Evolutionary conservation across 169 alveolate species (phyloP).

Genomic region (Cryptosporidium sp.): DNA sequence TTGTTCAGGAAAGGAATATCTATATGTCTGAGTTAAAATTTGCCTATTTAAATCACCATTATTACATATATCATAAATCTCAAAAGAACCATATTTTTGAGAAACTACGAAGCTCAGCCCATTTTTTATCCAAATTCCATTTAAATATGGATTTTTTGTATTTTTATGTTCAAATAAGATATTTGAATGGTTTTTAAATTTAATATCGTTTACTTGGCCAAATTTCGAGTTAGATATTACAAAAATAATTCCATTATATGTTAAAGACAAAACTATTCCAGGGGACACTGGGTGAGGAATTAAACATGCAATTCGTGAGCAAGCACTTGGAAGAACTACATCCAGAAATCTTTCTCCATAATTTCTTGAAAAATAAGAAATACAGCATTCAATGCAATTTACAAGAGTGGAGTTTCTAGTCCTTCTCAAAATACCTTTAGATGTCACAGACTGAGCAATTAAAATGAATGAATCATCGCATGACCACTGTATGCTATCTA

Average conservation of each 20-base stretch:
- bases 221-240: conserved; percentile 5
- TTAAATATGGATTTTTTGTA: conserved; percentile 60
- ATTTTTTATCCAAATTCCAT: conserved; percentile 46
- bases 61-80: conserved; percentile 42
- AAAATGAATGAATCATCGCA: conserved; percentile 58
- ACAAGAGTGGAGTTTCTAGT: conserved; percentile 21
- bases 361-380: conserved; percentile 58
- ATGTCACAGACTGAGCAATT: conserved; percentile 49
- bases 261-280: conserved; percentile 17
- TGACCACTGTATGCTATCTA: conserved; percentile 67
- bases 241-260: conserved; percentile 50
- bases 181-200: neutral
- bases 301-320: conserved; percentile 36
- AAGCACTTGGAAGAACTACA: conserved; percentile 63
- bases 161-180: conserved; percentile 31
- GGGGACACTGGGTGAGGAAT: conserved; percentile 45
- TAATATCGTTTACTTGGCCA: neutral
- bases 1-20: conserved; percentile 51
- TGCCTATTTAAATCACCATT: neutral
- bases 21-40: conserved; percentile 37
- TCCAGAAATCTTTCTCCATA: conserved; percentile 23
- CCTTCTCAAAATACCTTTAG: conserved; percentile 23
- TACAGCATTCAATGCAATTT: conserved; percentile 44
- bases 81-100: conserved; percentile 60
- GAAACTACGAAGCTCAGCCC: conserved; percentile 69